A percentile compares a stretch with the other conserved stretches of the same genome.
phyloP scores from a whole-genome alignment of 768 basidiomycete species.

The Ramaria sp. region DNA sequence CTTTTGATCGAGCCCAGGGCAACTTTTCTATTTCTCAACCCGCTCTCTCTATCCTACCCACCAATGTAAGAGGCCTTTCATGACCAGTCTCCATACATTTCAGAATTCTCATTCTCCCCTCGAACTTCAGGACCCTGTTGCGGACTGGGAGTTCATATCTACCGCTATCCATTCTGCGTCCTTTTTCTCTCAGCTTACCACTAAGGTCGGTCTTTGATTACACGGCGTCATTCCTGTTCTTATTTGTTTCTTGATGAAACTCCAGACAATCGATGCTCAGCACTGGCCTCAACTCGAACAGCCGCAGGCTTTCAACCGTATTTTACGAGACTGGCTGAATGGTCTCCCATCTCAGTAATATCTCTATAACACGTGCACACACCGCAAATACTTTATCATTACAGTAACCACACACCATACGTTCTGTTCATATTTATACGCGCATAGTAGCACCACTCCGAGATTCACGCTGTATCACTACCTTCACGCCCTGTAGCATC shows the following conservation, averaged over 20 bases:
- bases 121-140: constrained; percentile 30
- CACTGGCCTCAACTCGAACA: constrained; percentile 65
- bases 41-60: constrained; percentile 30
- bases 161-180: constrained; percentile 17
- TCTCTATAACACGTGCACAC: neutral
- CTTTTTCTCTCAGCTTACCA: constrained; percentile 26
- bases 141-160: constrained; percentile 29
- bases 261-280: constrained; percentile 41
- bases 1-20: constrained; percentile 27
- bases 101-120: neutral
- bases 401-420: too few species aligned
- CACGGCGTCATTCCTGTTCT: neutral
- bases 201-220: constrained; percentile 18
- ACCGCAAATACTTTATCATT: too few species aligned
- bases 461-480: too few species aligned
- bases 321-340: constrained; percentile 43
- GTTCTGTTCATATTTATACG: too few species aligned
- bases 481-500: too few species aligned
- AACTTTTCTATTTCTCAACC: constrained; percentile 35
- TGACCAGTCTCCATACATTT: neutral
- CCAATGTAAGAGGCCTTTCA: constrained; percentile 19
- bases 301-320: constrained; percentile 39
- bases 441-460: too few species aligned
- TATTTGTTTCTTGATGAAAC: neutral
- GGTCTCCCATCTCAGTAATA: constrained; percentile 4